phyloP scores from a whole-genome alignment of 495 filamentous ascomycete genomes.

The Penicillium taxi region DNA sequence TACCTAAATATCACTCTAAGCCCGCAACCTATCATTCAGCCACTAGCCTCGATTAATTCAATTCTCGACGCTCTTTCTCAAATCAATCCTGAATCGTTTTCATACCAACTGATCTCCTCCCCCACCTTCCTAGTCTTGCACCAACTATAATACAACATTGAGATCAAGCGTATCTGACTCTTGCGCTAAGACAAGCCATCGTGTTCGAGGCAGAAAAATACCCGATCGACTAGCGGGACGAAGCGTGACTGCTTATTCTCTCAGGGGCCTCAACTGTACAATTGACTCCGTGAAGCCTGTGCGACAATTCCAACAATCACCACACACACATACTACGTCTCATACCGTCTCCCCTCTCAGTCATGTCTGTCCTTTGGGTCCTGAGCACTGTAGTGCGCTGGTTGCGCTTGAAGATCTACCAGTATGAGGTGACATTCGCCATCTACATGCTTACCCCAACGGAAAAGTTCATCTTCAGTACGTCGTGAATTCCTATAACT shows the following conservation, averaged over 20 bases:
- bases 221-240: neutral
- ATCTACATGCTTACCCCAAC: constrained; percentile 81
- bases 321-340: no score
- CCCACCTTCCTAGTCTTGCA: no score
- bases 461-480: constrained; percentile 83
- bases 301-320: neutral
- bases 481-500: constrained; percentile 15
- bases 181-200: no score
- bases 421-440: constrained; percentile 79
- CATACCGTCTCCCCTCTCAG: constrained; percentile 1
- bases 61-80: no score
- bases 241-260: neutral
- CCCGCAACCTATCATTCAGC: no score
- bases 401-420: constrained; percentile 73
- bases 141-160: no score
- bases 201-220: no score
- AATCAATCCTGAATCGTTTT: no score
- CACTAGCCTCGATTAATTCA: no score
- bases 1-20: no score
- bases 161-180: no score
- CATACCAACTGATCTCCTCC: no score
- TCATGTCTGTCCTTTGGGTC: constrained; percentile 32
- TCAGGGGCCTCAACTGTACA: neutral
- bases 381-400: constrained; percentile 47
- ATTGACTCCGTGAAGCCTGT: neutral